Percentiles rank a stretch among this genome's conserved stretches.
Conservation (phyloP, 768 basidiomycete species). For the Lepiota subincarnata region DNA sequence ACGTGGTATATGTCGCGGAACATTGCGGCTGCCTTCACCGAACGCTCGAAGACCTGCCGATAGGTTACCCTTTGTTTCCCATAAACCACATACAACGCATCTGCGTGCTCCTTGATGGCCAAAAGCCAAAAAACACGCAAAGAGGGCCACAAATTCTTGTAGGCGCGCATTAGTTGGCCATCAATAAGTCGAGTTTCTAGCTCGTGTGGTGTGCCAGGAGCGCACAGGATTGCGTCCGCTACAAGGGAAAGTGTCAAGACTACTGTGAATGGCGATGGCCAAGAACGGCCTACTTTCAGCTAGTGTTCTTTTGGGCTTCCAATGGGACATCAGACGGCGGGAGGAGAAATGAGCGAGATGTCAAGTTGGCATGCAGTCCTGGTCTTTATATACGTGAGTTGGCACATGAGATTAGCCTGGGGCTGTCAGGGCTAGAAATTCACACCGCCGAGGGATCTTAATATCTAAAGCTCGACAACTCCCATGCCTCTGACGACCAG, state of each 20-base stretch:
- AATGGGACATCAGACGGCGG: constrained; percentile 18
- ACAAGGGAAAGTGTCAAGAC: constrained; percentile 3
- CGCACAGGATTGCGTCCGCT: constrained; percentile 34
- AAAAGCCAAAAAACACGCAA: constrained; percentile 46
- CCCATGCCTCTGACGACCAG: too few species aligned
- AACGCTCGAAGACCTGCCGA: constrained; percentile 31
- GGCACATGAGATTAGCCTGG: background rate
- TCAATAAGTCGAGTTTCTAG: constrained; percentile 39
- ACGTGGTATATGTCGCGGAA: constrained; percentile 40
- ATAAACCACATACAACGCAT: constrained; percentile 45
- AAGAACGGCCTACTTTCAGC: constrained; percentile 21
- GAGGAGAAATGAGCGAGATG: constrained; percentile 7
- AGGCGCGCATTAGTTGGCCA: constrained; percentile 42
- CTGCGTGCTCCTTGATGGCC: constrained; percentile 27
- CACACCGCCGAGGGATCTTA: background rate
- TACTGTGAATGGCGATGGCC: background rate
- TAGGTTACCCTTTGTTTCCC: constrained; percentile 44
- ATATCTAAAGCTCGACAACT: background rate
- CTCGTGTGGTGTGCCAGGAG: constrained; percentile 38
- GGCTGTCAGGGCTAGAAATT: background rate
- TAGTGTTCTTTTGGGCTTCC: constrained; percentile 28
- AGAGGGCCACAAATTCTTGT: constrained; percentile 49
- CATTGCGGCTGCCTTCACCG: constrained; percentile 32
- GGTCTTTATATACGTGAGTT: constrained; percentile 2
- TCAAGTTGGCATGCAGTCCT: background rate